These are phyloP conservation scores for Chrysoporthe cubensis DNA, from an alignment of 2,329 filamentous ascomycete species.

Conservation along the genomic window DNA sequence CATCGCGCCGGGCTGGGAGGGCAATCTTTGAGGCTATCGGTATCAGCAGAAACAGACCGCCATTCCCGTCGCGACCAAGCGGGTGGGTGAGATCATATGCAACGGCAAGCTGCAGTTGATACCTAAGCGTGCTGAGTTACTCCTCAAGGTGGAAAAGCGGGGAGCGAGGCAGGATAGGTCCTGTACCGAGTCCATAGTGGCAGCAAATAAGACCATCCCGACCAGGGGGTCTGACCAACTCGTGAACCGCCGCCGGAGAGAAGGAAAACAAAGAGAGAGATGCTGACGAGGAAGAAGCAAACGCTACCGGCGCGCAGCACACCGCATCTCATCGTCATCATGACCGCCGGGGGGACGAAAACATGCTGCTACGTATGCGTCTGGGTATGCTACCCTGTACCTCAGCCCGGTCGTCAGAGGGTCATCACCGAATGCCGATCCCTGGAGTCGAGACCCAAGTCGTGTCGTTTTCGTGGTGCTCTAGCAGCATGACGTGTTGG, in stretches of 20 bases:
- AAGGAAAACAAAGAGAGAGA: background rate
- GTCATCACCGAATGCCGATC: no score
- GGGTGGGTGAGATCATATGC: constrained; percentile 18
- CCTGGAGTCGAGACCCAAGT: background rate
- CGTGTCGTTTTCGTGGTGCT: background rate
- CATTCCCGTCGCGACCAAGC: constrained; percentile 2
- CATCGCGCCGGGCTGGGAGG: background rate
- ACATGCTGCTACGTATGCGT: background rate
- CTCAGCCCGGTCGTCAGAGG: no score
- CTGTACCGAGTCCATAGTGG: background rate
- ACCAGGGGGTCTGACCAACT: background rate
- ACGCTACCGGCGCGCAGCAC: background rate
- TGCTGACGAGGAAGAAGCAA: no score
- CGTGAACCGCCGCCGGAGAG: background rate
- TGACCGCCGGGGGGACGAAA: background rate
- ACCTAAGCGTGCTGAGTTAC: background rate
- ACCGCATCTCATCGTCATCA: no score
- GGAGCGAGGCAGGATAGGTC: background rate
- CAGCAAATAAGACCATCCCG: background rate
- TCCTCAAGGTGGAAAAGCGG: background rate
- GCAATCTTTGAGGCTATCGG: background rate
- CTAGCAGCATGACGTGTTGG: background rate
- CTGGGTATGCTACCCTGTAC: background rate
- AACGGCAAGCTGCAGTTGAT: constrained; percentile 10
- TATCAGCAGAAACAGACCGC: constrained; percentile 9